Conservation (phyloP, 2,329 filamentous ascomycete species). For the Hypoxylon rubiginosum region DNA sequence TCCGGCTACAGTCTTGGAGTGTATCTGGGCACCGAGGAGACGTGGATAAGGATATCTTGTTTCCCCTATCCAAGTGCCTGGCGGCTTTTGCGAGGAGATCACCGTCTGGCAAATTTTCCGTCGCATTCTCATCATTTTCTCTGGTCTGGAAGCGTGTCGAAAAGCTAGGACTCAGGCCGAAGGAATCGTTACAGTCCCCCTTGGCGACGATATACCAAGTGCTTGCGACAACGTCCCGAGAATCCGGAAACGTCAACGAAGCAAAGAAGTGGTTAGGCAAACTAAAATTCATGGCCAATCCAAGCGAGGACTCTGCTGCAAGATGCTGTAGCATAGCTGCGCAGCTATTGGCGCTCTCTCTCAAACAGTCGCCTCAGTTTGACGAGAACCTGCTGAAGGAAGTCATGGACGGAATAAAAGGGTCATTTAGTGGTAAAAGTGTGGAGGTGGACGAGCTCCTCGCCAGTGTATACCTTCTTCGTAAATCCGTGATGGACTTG, state of each 20-base stretch:
- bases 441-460: slow-evolving; percentile 73
- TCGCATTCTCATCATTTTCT: slow-evolving; percentile 54
- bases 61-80: slow-evolving; percentile 74
- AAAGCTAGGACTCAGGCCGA: slow-evolving; percentile 52
- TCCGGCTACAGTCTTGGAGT: slow-evolving; percentile 75
- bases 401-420: slow-evolving; percentile 69
- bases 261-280: slow-evolving; percentile 69
- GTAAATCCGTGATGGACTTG: slow-evolving; percentile 67
- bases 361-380: slow-evolving; percentile 60
- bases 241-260: slow-evolving; percentile 61
- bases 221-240: slow-evolving; percentile 64
- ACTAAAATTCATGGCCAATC: slow-evolving; percentile 56
- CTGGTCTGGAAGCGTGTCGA: slow-evolving; percentile 58
- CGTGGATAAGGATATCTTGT: slow-evolving; percentile 73
- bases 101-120: slow-evolving; percentile 55
- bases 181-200: slow-evolving; percentile 58
- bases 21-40: slow-evolving; percentile 71
- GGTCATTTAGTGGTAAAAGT: slow-evolving; percentile 70
- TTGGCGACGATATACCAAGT: slow-evolving; percentile 65
- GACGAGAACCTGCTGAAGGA: slow-evolving; percentile 61
- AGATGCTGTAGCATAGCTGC: slow-evolving; percentile 67
- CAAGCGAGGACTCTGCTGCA: slow-evolving; percentile 61
- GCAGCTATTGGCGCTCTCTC: slow-evolving; percentile 66
- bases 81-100: slow-evolving; percentile 70
- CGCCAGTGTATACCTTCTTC: slow-evolving; percentile 66